Base-by-base conservation (phyloP, 768 basidiomycete species). In the Rhodocollybia butyracea region DNA sequence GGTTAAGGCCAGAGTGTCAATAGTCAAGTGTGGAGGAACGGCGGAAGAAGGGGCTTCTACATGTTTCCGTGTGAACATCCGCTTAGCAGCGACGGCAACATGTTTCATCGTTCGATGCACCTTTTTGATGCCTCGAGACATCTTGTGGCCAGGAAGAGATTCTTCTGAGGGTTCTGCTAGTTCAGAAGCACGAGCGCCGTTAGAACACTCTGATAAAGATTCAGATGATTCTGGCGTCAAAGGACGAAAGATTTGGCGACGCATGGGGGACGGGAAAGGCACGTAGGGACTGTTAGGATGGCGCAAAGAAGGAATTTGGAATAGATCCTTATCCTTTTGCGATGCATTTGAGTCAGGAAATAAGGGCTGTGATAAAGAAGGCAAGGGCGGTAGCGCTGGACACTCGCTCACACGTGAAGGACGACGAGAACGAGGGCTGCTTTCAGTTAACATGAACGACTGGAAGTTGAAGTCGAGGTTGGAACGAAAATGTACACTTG, bases 201-300 rank as follows among this genome's bases (percentile, higher is more conserved):
- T 72, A 30, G 71, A 70, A 55, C 64, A 61, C 15, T 38, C 24
- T 39, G 57, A 73, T 69, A 50, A 34, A 5, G 36, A 39, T 13
- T 60, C 68, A 58, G 51, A 66, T 34, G 67, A 75, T 48, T 68
- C 70, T 65, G 77, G 63, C 59, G 68, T 68, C 42, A 61, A 58
- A 19, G 77, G 78, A 51, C 60, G 74, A 56, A 72, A 73, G 60
- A 71, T 74, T 59, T 66, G 70, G 55, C 55, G 82, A 68, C 64
- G 82, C 70, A 63, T 66, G 24, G 73, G 66, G 27, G 70, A 64
- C 5, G 71, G 61, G 80, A 78, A 82, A 8, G 80, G 80, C 5
- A 79, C 75, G 51, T 81, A 82, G n/a, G 81, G 80, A 61, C 76
- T 80, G 50, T 81, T 80, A 5, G 80, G 78, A 63, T 82, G 77